Percentiles rank a stretch among this genome's conserved stretches.
These are phyloP conservation scores for Colletotrichum orbiculare DNA, from an alignment of 2,329 filamentous ascomycete genomes.

Conservation along the genomic window DNA sequence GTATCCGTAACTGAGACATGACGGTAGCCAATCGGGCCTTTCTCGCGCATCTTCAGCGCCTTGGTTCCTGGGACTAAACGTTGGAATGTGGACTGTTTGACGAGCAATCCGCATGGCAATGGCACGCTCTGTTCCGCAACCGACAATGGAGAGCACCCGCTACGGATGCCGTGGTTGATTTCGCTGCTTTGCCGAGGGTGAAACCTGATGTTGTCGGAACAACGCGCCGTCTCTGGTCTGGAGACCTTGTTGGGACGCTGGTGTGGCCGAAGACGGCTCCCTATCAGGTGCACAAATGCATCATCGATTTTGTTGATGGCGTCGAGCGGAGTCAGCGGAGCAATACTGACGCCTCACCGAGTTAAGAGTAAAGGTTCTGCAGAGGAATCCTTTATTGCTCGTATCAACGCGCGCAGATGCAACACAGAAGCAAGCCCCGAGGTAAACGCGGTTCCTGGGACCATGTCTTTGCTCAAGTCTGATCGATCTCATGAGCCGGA, in stretches of 20 bases:
- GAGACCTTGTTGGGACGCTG: not conserved
- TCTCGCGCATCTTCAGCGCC: not conserved
- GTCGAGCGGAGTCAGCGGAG: not conserved
- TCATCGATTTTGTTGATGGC: not conserved
- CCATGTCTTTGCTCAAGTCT: too few relatives aligned
- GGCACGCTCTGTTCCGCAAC: conserved; percentile 13
- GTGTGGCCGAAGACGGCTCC: not conserved
- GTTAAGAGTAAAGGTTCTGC: too few relatives aligned
- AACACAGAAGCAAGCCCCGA: too few relatives aligned
- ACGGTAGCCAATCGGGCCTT: not conserved
- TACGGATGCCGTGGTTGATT: too few relatives aligned
- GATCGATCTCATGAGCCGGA: too few relatives aligned
- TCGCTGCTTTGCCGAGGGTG: too few relatives aligned
- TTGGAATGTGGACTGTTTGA: conserved; percentile 11
- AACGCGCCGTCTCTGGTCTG: too few relatives aligned
- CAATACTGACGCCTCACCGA: too few relatives aligned
- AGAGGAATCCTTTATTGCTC: too few relatives aligned
- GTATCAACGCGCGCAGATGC: too few relatives aligned
- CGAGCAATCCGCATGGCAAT: conserved; percentile 7
- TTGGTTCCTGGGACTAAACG: conserved; percentile 7
- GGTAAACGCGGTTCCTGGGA: too few relatives aligned
- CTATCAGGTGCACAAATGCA: not conserved
- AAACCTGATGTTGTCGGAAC: too few relatives aligned
- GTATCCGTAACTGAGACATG: conserved; percentile 22
- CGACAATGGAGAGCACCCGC: not conserved